Evolutionary conservation across 805 yeast genomes (phyloP).

Genomic region (Saccharomycopsis javanensis): DNA sequence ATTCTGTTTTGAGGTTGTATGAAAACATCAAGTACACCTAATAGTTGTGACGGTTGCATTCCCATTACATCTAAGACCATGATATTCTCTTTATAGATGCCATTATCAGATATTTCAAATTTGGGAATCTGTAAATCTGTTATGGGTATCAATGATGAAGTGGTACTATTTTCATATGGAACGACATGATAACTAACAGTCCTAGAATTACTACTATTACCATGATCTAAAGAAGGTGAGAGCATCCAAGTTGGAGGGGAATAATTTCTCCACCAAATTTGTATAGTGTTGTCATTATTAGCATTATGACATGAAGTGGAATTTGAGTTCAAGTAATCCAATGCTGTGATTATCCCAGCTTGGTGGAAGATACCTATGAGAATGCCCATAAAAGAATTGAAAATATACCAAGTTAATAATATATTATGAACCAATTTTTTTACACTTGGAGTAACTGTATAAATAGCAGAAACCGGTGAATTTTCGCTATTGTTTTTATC

Average conservation of each 20-base stretch:
- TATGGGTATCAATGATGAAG: conserved; percentile 18
- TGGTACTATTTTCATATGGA: conserved; percentile 20
- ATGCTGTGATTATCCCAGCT: conserved; percentile 74
- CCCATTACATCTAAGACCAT: conserved; percentile 41
- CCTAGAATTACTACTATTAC: conserved; percentile 17
- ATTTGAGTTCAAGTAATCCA: conserved; percentile 30
- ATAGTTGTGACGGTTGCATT: conserved; percentile 22
- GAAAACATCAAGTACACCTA: not conserved
- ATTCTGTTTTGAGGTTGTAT: not conserved
- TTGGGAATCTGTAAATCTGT: conserved; percentile 6
- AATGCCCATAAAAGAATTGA: conserved; percentile 49
- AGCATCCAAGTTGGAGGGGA: conserved; percentile 88
- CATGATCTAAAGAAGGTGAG: not conserved
- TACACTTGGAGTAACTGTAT: conserved; percentile 16
- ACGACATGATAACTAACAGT: not conserved
- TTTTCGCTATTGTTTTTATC: not conserved
- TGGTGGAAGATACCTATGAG: conserved; percentile 82
- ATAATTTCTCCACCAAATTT: conserved; percentile 90
- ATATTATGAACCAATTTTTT: conserved; percentile 19
- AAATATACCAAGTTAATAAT: conserved; percentile 44
- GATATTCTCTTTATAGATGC: conserved; percentile 11
- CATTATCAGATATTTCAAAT: conserved; percentile 17
- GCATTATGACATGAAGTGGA: not conserved
- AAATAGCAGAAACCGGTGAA: not conserved
- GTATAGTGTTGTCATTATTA: conserved; percentile 21